Base-by-base conservation (phyloP, 1,284 basidiomycete species). In the Naganishia albida region DNA sequence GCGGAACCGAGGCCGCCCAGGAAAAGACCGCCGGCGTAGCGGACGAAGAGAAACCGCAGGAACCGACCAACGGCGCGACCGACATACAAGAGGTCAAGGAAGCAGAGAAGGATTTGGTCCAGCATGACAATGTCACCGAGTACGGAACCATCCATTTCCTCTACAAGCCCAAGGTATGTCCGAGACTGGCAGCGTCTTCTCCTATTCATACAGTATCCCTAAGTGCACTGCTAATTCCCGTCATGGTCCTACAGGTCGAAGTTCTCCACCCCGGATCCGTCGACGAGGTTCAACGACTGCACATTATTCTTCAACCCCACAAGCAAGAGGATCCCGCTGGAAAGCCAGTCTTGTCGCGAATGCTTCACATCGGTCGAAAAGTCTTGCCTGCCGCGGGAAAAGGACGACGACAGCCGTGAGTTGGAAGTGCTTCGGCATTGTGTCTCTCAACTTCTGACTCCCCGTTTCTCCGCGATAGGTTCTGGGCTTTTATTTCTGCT, bases 221-320 rank as follows among this genome's bases (percentile, higher is more conserved):
- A 16, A 34, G 2, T 18, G 10, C 23, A 13, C 26, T 7, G 13
- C 49, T 62, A 1, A 46, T 34, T 13, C 42, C 30, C 1, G 34
- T 34, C 34, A 10, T 1, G 18, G 16, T n/a, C 16, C n/a, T 1
- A 59, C 42, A 66, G 64, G 66, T 67, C 26, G 66, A 67, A 43
- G 54, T 54, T 16, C 16, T 43, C 8, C 63, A 64, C 39, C 66
- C 66, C 4, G 28, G 43, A 6, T 64, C 63, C 2, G 53, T 64
- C 23, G 50, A 64, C 28, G 66, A 67, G 10, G 63, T 67, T n/a
- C 66, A 67, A 25, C 40, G 66, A 38, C 44, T 67, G 7, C 66
- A 67, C 40, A 64, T 67, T 34, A 65, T 67, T 39, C 57, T 67
- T 20, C 66, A 67, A 50, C 66, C 66, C 2, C 62, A 67, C 46